Percentiles rank a stretch among this genome's conserved stretches.
Evolutionary conservation across 2,329 filamentous ascomycete species (phyloP).

Genomic region (Beauveria asiatica): DNA sequence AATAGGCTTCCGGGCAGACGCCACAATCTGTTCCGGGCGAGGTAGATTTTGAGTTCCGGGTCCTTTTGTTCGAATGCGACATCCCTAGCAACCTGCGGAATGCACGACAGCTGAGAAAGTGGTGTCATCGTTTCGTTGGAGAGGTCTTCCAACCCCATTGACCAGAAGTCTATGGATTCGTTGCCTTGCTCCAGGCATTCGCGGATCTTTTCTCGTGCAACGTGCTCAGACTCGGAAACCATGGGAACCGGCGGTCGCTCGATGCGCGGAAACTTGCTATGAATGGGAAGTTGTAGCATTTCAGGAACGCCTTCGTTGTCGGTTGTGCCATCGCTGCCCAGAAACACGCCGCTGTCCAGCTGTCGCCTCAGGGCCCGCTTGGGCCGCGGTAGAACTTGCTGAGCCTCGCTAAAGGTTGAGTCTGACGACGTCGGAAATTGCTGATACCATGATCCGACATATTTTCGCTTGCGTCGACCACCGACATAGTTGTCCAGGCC

Average conservation of each 20-base stretch:
- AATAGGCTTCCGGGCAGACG: slow-evolving; percentile 53
- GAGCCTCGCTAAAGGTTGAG: slow-evolving; percentile 34
- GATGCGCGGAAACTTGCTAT: slow-evolving; percentile 31
- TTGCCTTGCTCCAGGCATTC: slow-evolving; percentile 48
- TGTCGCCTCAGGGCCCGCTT: slow-evolving; percentile 50
- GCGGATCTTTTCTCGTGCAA: slow-evolving; percentile 38
- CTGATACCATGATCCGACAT: slow-evolving; percentile 60
- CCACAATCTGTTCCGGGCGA: slow-evolving; percentile 50
- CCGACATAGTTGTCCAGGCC: slow-evolving; percentile 55
- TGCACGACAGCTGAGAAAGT: slow-evolving; percentile 44
- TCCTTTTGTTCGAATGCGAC: slow-evolving; percentile 52
- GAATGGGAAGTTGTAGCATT: slow-evolving; percentile 22
- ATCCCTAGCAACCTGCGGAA: slow-evolving; percentile 45
- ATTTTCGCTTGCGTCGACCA: slow-evolving; percentile 50
- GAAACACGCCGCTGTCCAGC: slow-evolving; percentile 61
- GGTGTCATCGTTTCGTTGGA: slow-evolving; percentile 49
- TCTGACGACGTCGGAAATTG: slow-evolving; percentile 46
- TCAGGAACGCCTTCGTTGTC: slow-evolving; percentile 30
- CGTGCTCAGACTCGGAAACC: slow-evolving; percentile 33
- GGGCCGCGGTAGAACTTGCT: slow-evolving; percentile 23
- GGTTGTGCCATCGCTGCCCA: slow-evolving; percentile 52
- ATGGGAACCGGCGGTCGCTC: slow-evolving; percentile 22
- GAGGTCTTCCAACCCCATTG: slow-evolving; percentile 41
- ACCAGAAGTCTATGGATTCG: slow-evolving; percentile 56
- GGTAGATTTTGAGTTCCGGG: slow-evolving; percentile 51